Base-by-base conservation (phyloP, 768 basidiomycete genomes). In the Auricularia sp. region DNA sequence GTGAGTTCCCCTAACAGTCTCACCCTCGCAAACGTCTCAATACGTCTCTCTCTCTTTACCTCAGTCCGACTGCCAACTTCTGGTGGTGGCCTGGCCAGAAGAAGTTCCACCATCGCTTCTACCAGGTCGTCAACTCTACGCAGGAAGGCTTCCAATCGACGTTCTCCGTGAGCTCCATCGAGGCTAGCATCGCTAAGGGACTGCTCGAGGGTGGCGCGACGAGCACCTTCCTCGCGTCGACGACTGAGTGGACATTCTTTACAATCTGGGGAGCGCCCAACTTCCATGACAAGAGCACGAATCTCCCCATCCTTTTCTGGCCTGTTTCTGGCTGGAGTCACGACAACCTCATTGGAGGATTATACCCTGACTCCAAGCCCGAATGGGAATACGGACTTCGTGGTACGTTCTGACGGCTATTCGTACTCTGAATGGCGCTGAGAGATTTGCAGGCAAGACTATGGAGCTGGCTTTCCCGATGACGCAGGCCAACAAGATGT, bases 31-130 rank as follows among this genome's bases (percentile, higher is more conserved):
- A 51, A 59, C 56, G 29, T 29, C 23, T 18, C 6, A 18, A 54
- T 10, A 54, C 7, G 33, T 6, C 56, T 59, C 11, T 29, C 56
- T 5, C 21, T 18, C 34, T 8, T 59, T n/a, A 29, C 29, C 56
- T 21, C 8, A 59, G 56, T 29, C 56, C 56, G 6, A 59, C 56
- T 29, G 56, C 56, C 34, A 59, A 59, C 56, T 59, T 59, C 34
- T 59, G 56, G 56, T 59, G 56, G 56, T 59, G 56, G 56, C 56
- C 56, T 10, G 56, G 56, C 56, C 56, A 59, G 34, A 59, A 59
- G 56, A 59, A 59, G 56, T 59, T 59, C 56, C 56, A 59, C 56
- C 56, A 59, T 10, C 56, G 56, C 23, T 59, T 59, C 56, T 59
- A 59, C 56, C 56, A 59, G 29, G 56, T 59, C 34, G 56, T 59